phyloP scores from a whole-genome alignment of 2,329 filamentous ascomycete genomes.

The Alternaria arbusti region DNA sequence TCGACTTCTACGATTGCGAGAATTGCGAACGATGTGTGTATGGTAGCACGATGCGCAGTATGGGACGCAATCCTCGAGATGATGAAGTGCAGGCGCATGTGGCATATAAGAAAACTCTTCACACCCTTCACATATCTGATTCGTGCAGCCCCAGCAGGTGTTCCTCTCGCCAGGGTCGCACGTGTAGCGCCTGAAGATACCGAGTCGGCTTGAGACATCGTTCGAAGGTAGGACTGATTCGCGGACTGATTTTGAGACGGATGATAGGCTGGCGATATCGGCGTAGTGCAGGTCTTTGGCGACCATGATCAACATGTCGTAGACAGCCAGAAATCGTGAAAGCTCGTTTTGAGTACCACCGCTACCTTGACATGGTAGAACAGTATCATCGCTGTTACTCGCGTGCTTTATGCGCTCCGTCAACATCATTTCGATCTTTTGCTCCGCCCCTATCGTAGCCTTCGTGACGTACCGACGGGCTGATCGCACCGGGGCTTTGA shows the following conservation, averaged over 20 bases:
- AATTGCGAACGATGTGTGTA: background rate
- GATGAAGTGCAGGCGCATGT: constrained; percentile 17
- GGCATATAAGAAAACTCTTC: constrained; percentile 3
- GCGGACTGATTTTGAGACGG: constrained; percentile 33
- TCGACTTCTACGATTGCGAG: background rate
- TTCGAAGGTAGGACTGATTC: constrained; percentile 28
- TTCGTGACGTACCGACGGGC: constrained; percentile 25
- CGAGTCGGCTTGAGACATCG: constrained; percentile 18
- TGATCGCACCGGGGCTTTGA: constrained; percentile 25
- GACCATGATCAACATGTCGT: constrained; percentile 39
- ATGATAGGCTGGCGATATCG: constrained; percentile 32
- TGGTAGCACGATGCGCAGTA: constrained; percentile 35
- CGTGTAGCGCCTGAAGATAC: constrained; percentile 29
- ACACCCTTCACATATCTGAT: constrained; percentile 30
- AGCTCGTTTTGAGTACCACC: constrained; percentile 15
- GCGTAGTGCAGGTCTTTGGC: constrained; percentile 34
- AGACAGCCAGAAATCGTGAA: constrained; percentile 35
- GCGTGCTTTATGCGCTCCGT: constrained; percentile 9
- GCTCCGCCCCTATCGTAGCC: constrained; percentile 14
- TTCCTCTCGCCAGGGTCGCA: constrained; percentile 15
- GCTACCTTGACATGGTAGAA: constrained; percentile 2
- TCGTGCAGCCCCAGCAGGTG: constrained; percentile 31
- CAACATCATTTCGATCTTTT: constrained; percentile 17
- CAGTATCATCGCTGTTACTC: background rate
- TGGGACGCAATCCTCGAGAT: constrained; percentile 28